Conservation (phyloP, 331 rosid species). For the Acacia pycnantha region DNA sequence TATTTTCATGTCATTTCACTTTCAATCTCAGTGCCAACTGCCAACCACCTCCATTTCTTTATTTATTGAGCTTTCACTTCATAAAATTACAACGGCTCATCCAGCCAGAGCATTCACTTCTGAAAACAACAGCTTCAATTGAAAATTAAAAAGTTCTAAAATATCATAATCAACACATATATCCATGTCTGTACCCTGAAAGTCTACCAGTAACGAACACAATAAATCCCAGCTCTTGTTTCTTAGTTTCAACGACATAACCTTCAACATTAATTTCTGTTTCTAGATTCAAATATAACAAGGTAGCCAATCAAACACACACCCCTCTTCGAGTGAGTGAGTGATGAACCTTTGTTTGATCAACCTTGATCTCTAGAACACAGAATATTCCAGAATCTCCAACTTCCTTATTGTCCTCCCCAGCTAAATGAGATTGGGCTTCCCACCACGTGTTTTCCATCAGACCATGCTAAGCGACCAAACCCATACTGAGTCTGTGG, state of each 20-base stretch:
- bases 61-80: background rate
- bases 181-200: conserved; percentile 11
- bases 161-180: conserved; percentile 3
- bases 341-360: conserved; percentile 23
- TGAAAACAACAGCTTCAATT: background rate
- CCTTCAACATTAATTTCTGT: background rate
- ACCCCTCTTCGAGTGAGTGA: conserved; percentile 53
- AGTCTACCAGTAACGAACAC: conserved; percentile 30
- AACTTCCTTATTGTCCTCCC: background rate
- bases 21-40: background rate
- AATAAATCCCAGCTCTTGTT: conserved; percentile 23
- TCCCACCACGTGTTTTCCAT: conserved; percentile 53
- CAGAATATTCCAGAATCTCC: background rate
- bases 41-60: background rate
- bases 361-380: background rate
- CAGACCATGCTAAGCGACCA: conserved; percentile 50
- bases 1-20: background rate
- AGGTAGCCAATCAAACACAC: conserved; percentile 34
- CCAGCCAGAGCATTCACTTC: background rate
- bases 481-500: conserved; percentile 17
- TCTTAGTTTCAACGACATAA: conserved; percentile 10
- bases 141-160: background rate
- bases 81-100: background rate
- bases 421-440: conserved; percentile 45
- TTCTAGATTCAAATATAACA: conserved; percentile 16